Conservation (phyloP, 179 eudicot species). For the Beta corolliflora region DNA sequence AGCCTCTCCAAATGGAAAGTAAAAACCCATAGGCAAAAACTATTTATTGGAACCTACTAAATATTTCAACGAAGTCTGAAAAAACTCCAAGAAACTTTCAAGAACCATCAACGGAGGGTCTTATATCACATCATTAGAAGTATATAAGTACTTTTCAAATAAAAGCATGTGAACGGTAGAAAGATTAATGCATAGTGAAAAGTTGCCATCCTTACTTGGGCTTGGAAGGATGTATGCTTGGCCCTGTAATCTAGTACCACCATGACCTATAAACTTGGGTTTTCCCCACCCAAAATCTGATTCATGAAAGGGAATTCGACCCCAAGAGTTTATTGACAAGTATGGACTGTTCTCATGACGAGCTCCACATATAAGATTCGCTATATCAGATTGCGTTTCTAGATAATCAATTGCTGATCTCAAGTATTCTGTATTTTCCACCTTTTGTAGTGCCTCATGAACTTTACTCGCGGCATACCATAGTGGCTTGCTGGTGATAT, state of each 20-base stretch:
- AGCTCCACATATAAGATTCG: neutral
- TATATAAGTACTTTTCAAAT: constrained; percentile 43
- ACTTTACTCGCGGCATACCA: constrained; percentile 34
- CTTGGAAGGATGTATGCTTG: constrained; percentile 34
- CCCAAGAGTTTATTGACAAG: constrained; percentile 50
- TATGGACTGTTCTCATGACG: constrained; percentile 37
- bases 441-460: constrained; percentile 31
- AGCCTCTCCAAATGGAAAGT: too few relatives aligned
- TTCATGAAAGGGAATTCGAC: constrained; percentile 39
- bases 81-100: too few relatives aligned
- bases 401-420: constrained; percentile 53
- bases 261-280: constrained; percentile 49
- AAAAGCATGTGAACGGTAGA: constrained; percentile 38
- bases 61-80: too few relatives aligned
- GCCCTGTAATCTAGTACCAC: constrained; percentile 45
- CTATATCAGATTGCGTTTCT: constrained; percentile 37
- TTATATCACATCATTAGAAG: too few relatives aligned
- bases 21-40: too few relatives aligned
- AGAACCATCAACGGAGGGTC: too few relatives aligned
- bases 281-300: constrained; percentile 63
- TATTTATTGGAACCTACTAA: too few relatives aligned
- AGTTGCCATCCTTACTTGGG: constrained; percentile 36
- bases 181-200: constrained; percentile 34
- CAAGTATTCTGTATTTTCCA: constrained; percentile 42
- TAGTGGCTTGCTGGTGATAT: constrained; percentile 35